Evolutionary conservation across 768 basidiomycete species (phyloP).

Genomic region (Auricularia cornea): DNA sequence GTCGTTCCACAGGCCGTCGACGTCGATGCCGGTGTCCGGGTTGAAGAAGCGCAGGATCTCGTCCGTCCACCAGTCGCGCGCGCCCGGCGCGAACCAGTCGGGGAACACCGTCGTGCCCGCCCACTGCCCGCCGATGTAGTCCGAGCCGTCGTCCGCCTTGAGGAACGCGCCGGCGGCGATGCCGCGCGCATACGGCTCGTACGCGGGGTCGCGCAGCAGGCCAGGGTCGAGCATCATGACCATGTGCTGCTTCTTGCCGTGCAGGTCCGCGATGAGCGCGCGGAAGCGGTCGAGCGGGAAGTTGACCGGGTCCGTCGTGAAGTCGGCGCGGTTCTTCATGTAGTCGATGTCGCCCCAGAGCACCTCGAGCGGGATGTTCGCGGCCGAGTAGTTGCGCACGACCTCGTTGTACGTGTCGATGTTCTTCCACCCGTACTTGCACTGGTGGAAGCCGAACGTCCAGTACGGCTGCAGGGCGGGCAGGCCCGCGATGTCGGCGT

Average conservation of each 20-base stretch:
- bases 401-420: slow-evolving; percentile 55
- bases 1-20: slow-evolving; percentile 64
- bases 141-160: slow-evolving; percentile 53
- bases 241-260: slow-evolving; percentile 43
- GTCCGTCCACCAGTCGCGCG: slow-evolving; percentile 50
- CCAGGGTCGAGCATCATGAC: slow-evolving; percentile 34
- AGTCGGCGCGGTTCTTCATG: slow-evolving; percentile 58
- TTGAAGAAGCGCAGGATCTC: slow-evolving; percentile 53
- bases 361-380: slow-evolving; percentile 60
- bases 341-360: slow-evolving; percentile 70
- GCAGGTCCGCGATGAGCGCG: slow-evolving; percentile 57
- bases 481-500: slow-evolving; percentile 53
- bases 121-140: slow-evolving; percentile 52
- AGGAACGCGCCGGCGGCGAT: slow-evolving; percentile 47
- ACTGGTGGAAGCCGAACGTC: slow-evolving; percentile 66
- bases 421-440: slow-evolving; percentile 59
- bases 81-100: slow-evolving; percentile 56
- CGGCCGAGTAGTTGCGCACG: slow-evolving; percentile 50
- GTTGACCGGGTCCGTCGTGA: slow-evolving; percentile 60
- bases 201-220: too few relatives aligned
- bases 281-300: slow-evolving; percentile 56
- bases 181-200: slow-evolving; percentile 49
- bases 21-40: slow-evolving; percentile 46
- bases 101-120: slow-evolving; percentile 56
- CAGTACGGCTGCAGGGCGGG: slow-evolving; percentile 72